A percentile compares a stretch with the other conserved stretches of the same genome.
Conservation (phyloP, 805 yeast genomes). For the Starmera amethionina region DNA sequence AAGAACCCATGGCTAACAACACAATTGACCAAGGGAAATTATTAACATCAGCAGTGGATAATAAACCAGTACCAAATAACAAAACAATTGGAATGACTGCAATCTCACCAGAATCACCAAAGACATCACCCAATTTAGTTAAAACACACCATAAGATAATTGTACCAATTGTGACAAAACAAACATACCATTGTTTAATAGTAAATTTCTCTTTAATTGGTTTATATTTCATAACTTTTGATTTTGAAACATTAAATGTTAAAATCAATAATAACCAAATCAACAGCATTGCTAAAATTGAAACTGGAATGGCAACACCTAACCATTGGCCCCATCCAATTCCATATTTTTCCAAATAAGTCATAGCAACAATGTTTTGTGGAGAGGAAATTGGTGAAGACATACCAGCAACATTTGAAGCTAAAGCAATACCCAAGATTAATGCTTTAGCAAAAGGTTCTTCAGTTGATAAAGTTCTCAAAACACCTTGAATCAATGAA, state of each 20-base stretch:
- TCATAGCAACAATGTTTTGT: slow-evolving; percentile 85
- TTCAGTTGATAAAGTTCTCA: slow-evolving; percentile 66
- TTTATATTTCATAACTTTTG: slow-evolving; percentile 35
- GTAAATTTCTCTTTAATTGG: slow-evolving; percentile 60
- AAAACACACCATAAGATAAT: slow-evolving; percentile 87
- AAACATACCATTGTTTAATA: slow-evolving; percentile 62
- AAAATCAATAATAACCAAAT: slow-evolving; percentile 62
- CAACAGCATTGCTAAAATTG: slow-evolving; percentile 46
- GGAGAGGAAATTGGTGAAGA: slow-evolving; percentile 96
- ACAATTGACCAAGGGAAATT: slow-evolving; percentile 96
- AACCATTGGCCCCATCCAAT: slow-evolving; percentile 89
- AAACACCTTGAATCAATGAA: slow-evolving; percentile 77
- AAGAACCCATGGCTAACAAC: slow-evolving; percentile 94
- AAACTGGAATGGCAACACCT: slow-evolving; percentile 75
- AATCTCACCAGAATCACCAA: slow-evolving; percentile 91
- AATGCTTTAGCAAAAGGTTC: slow-evolving; percentile 79
- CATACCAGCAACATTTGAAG: slow-evolving; percentile 93
- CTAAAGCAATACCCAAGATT: slow-evolving; percentile 82
- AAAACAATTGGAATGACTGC: slow-evolving; percentile 80
- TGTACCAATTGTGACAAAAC: slow-evolving; percentile 59
- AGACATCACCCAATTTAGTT: slow-evolving; percentile 52
- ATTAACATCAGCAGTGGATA: slow-evolving; percentile 80
- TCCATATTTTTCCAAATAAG: slow-evolving; percentile 60
- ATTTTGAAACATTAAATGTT: slow-evolving; percentile 40
- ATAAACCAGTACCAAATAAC: slow-evolving; percentile 82